Evolutionary conservation across 306 rosid genomes (phyloP), one percentile per base, ranked within the genome.

Genomic region (Clitoria ternatea): DNA sequence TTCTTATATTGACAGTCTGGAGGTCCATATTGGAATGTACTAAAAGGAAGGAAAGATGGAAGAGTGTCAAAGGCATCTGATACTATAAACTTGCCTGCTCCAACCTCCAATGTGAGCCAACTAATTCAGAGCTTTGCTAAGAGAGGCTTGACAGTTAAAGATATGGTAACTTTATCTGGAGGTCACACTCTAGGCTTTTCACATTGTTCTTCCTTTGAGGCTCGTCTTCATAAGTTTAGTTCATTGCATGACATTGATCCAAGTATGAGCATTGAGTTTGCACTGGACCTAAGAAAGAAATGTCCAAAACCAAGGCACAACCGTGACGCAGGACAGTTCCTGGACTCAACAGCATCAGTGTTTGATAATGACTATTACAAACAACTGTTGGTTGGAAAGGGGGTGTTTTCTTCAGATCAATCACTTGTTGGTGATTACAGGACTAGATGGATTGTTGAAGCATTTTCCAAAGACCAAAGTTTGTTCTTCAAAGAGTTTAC

Each of bases 171-270:
- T 53, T 80, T 88, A 27, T 92, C 98, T 1, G 91, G 95, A 6
- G 98, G 86, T 22, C 98, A 92, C 82, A 89, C 89, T 40, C 84
- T 85, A 1, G 95, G 96, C 54, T 87, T 89, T 60, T 87, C 96
- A 37, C 95, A 89, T 56, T 88, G 96, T 64, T 86, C 95, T 54
- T 87, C 92, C 10, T 89, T 92, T 12, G 77, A 77, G 70, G 61
- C 80, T 13, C 79, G 85, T 10, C 75, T 90, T 24, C 81, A 9
- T 6, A 87, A 85, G 29, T 88, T 90, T 14, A 85, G 86, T 50
- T 48, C 80, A 0, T 6, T 72, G 52, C 95, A 80, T 22, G 83
- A 81, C 6, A 47, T 42, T 40, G 96, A 92, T 54, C 96, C 96
- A 1, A 74, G 74, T 1, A 20, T 90, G 86, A 70, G 81, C 74